A percentile compares a stretch with the other conserved stretches of the same genome.
phyloP scores from a whole-genome alignment of 2,329 filamentous ascomycete species.

The Blastomyces silverae region DNA sequence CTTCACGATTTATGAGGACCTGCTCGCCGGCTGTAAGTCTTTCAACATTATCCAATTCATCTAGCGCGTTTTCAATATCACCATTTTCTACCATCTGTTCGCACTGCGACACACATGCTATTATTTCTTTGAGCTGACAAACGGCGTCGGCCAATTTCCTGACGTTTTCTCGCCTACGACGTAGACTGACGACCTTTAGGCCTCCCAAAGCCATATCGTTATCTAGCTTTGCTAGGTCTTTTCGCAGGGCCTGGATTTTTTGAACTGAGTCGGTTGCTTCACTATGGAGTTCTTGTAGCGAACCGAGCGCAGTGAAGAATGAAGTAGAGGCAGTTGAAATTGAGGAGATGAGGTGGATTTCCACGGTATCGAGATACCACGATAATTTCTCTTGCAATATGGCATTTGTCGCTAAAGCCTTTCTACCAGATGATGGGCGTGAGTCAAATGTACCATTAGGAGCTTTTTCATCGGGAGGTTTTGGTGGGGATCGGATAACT shows the following conservation, averaged over 20 bases:
- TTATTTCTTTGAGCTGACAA: constrained; percentile 70
- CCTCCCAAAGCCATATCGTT: constrained; percentile 80
- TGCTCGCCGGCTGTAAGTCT: constrained; percentile 70
- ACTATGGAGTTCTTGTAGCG: constrained; percentile 79
- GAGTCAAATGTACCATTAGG: constrained; percentile 50
- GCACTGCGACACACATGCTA: constrained; percentile 66
- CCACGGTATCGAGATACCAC: constrained; percentile 99
- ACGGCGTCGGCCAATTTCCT: constrained; percentile 75
- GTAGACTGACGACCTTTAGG: constrained; percentile 75
- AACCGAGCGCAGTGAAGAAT: constrained; percentile 91
- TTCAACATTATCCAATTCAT: constrained; percentile 70
- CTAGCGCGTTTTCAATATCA: constrained; percentile 73
- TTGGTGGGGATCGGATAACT: constrained; percentile 67
- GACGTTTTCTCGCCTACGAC: constrained; percentile 75
- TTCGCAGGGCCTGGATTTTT: constrained; percentile 71
- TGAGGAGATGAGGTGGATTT: constrained; percentile 91
- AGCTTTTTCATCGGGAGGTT: constrained; percentile 47
- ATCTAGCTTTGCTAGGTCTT: constrained; percentile 74
- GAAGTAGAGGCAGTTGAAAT: constrained; percentile 94
- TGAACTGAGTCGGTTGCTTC: constrained; percentile 88
- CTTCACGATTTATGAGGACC: constrained; percentile 28
- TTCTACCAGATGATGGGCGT: constrained; percentile 45
- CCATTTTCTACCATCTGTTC: constrained; percentile 76
- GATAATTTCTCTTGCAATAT: constrained; percentile 97
- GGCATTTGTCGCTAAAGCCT: constrained; percentile 88